These are phyloP conservation scores for Fusarium acutatum DNA, from an alignment of 2,329 filamentous ascomycete species.

Conservation along the genomic window DNA sequence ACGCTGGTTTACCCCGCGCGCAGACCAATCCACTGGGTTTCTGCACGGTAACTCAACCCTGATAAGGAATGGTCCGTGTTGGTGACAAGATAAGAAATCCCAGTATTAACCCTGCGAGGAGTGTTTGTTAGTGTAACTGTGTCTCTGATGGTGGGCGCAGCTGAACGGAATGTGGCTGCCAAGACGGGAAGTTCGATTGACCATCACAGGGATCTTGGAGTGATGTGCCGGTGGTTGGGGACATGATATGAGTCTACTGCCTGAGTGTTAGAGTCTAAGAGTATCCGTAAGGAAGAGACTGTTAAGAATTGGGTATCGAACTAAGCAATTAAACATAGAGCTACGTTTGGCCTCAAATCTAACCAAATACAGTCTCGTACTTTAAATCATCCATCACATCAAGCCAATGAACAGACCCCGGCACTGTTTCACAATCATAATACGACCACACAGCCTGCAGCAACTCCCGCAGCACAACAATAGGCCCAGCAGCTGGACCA, in stretches of 20 bases:
- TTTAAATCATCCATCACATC: constrained; percentile 24
- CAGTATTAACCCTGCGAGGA: neutral
- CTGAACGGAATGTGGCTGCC: neutral
- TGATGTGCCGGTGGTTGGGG: neutral
- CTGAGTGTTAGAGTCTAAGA: neutral
- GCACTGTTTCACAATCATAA: constrained; percentile 24
- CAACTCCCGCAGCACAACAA: constrained; percentile 17
- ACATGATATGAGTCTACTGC: neutral
- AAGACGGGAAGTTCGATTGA: constrained; percentile 1
- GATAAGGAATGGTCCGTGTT: constrained; percentile 16
- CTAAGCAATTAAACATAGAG: neutral
- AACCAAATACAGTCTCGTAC: constrained; percentile 32
- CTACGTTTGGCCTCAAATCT: neutral
- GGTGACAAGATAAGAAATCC: constrained; percentile 16
- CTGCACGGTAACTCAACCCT: constrained; percentile 24
- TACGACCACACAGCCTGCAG: constrained; percentile 24
- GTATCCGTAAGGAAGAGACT: neutral
- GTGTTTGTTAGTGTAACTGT: neutral
- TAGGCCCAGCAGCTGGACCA: constrained; percentile 12
- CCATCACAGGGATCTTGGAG: neutral
- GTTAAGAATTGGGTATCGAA: neutral
- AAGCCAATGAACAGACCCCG: constrained; percentile 17
- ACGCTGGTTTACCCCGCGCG: constrained; percentile 14
- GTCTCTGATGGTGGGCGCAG: neutral
- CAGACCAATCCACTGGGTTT: constrained; percentile 7